Conservation (phyloP, 306 rosid genomes). For the Gastrolobium bilobum region DNA sequence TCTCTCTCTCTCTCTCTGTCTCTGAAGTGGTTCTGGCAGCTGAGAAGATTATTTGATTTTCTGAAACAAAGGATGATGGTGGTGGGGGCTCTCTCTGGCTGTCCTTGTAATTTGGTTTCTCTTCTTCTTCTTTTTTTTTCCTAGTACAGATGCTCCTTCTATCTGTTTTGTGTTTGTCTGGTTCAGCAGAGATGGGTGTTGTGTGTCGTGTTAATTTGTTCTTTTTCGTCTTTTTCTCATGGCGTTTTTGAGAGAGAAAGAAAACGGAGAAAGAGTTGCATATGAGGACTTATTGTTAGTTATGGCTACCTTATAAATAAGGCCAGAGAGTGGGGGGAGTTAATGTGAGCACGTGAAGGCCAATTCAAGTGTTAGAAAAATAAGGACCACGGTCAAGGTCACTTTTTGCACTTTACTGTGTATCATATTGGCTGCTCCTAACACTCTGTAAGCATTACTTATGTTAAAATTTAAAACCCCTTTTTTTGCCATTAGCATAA, state of each 20-base stretch:
- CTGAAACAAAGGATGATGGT: slow-evolving; percentile 33
- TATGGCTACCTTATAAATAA: slow-evolving; percentile 41
- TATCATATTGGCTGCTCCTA: slow-evolving; percentile 17
- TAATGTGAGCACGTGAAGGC: slow-evolving; percentile 48
- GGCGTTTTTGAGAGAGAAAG: slow-evolving; percentile 56
- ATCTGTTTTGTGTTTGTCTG: not conserved
- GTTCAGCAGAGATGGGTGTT: slow-evolving; percentile 28
- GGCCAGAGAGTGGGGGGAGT: not conserved
- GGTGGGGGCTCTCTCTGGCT: slow-evolving; percentile 30
- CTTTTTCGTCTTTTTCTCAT: slow-evolving; percentile 88
- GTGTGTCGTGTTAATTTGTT: slow-evolving; percentile 42
- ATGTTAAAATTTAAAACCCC: slow-evolving; percentile 32
- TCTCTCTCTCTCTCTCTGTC: not conserved
- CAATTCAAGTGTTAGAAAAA: not conserved
- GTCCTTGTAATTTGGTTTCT: slow-evolving; percentile 1
- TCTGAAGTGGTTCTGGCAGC: not conserved
- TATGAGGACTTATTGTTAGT: not conserved
- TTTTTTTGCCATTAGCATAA: slow-evolving; percentile 1
- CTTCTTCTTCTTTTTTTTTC: not conserved
- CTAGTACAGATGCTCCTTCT: not conserved
- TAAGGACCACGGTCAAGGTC: slow-evolving; percentile 33
- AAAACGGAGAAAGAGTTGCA: slow-evolving; percentile 29
- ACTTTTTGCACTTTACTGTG: slow-evolving; percentile 14
- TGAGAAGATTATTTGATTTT: not conserved
- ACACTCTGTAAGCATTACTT: slow-evolving; percentile 23